phyloP scores from a whole-genome alignment of 2,329 filamentous ascomycete species.

The Pseudopithomyces chartarum region DNA sequence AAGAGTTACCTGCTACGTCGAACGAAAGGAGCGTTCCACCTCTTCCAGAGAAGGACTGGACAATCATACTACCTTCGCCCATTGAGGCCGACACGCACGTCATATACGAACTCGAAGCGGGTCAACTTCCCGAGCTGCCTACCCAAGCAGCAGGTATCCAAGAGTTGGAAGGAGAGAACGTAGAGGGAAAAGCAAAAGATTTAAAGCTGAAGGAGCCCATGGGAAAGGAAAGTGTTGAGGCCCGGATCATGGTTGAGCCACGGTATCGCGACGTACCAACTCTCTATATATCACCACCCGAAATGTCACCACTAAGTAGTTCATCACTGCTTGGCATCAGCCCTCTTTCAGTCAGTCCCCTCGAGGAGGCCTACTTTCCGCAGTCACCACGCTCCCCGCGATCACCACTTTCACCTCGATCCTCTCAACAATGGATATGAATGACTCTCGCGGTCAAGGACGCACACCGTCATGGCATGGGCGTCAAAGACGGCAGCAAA shows the following conservation, averaged over 20 bases:
- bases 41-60: conserved; percentile 8
- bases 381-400: not conserved
- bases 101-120: conserved; percentile 30
- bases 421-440: conserved; percentile 3
- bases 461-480: not conserved
- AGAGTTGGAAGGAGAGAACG: conserved; percentile 18
- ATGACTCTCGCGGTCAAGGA: not conserved
- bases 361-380: conserved; percentile 11
- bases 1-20: conserved; percentile 12
- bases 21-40: conserved; percentile 17
- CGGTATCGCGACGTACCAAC: conserved; percentile 1
- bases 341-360: conserved; percentile 8
- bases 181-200: not conserved
- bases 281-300: conserved; percentile 6
- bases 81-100: conserved; percentile 26
- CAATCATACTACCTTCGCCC: conserved; percentile 8
- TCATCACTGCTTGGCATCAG: conserved; percentile 7
- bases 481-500: not conserved
- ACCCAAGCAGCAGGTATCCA: conserved; percentile 14
- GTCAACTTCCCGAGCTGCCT: conserved; percentile 25
- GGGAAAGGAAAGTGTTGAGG: not conserved
- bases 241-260: not conserved
- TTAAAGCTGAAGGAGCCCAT: not conserved
- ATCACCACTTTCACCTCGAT: not conserved
- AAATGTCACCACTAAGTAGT: not conserved